phyloP scores from a whole-genome alignment of 2,329 filamentous ascomycete genomes.

The Neonectria coccinea region DNA sequence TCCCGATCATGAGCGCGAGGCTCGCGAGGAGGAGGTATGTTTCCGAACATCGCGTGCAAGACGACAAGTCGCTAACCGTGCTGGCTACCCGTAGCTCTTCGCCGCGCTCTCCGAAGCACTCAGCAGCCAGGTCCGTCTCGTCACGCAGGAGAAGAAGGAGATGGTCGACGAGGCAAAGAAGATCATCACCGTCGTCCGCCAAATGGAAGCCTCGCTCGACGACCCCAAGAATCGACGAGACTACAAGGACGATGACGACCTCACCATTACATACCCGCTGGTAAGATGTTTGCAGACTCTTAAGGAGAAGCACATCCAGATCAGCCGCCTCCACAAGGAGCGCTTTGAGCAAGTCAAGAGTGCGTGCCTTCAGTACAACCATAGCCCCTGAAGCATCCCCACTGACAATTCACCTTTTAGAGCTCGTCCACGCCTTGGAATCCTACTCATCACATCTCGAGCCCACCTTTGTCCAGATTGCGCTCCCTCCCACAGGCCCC shows the following conservation, averaged over 20 bases:
- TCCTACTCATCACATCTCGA: conserved; percentile 98
- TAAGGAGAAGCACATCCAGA: conserved; percentile 85
- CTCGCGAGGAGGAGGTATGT: conserved; percentile 86
- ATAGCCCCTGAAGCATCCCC: neutral
- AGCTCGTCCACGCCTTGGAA: conserved; percentile 92
- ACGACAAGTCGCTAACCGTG: conserved; percentile 24
- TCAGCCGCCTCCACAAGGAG: conserved; percentile 87
- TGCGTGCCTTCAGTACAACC: conserved; percentile 56
- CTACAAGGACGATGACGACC: conserved; percentile 74
- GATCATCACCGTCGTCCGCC: conserved; percentile 85
- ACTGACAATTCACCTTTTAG: conserved; percentile 57
- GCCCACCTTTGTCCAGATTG: conserved; percentile 84
- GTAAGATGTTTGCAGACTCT: conserved; percentile 81
- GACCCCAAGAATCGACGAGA: conserved; percentile 75
- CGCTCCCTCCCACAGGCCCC: conserved; percentile 83
- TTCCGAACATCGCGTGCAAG: neutral
- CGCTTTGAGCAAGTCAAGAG: conserved; percentile 96
- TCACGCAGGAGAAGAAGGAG: conserved; percentile 88
- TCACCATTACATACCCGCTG: conserved; percentile 86
- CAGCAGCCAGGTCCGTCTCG: conserved; percentile 86
- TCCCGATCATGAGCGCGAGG: conserved; percentile 90
- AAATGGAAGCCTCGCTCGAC: conserved; percentile 93
- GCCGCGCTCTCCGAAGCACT: conserved; percentile 90
- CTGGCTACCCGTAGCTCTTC: conserved; percentile 74
- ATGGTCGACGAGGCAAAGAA: conserved; percentile 90